Base-by-base conservation (phyloP, 306 rosid species). In the Canavalia ensiformis region DNA sequence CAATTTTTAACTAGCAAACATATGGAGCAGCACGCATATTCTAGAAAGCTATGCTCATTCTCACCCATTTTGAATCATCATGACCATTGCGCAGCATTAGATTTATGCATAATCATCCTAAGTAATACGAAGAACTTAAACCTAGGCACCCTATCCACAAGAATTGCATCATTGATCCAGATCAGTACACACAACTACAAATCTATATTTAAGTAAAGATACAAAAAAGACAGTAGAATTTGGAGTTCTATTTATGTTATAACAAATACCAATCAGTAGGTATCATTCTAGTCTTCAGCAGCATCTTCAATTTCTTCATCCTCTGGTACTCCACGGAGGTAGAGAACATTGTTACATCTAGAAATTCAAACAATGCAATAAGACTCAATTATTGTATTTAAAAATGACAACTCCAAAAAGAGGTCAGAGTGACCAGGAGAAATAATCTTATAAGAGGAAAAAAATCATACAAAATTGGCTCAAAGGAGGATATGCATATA, bases 231-330 rank as follows among this genome's bases (percentile, higher is more conserved):
- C 37, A 56, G 54, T 13, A 45, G 46, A 75, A 59, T 41, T 7
- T 30, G 2, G 13, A 33, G 60, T 55, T 50, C 74, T 44, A 46
- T 46, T 59, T 56, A 55, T 8, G 79, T 58, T 81, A 74, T 49
- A 45, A 56, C 84, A 37, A 70, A 58, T 45, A 56, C 84, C 84
- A 70, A 63, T 41, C 25, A 49, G 25, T 80, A 51, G 50, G 73
- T 74, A 31, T 59, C 75, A 77, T 29, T 81, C 88, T 87, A 92
- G 35, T 94, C 98, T 49, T 81, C 90, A 4, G 90, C 94, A 2
- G 97, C 97, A 41, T 95, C 98, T 83, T 95, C 97, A 29, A 95
- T 91, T 82, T 94, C 98, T 84, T 95, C 97, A 80, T 92, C 98
- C 87, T 92, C 98, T 4, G 97, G 97, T 12, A 91, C 97, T 54